These are phyloP conservation scores for Scytalidium sp. DNA, from an alignment of 2,329 filamentous ascomycete species.

Conservation along the genomic window DNA sequence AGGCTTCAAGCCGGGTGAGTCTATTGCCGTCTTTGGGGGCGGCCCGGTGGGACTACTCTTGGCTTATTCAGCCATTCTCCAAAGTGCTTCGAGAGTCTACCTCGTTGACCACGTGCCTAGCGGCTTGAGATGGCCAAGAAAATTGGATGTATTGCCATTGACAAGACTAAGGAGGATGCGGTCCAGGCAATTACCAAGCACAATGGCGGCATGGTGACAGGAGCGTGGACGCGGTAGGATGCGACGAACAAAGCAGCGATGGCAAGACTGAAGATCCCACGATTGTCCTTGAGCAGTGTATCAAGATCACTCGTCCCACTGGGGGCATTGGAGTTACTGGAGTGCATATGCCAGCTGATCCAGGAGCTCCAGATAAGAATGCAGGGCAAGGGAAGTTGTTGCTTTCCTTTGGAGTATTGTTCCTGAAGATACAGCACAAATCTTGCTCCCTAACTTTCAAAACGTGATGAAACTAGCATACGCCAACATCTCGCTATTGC, in stretches of 20 bases:
- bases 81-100: slow-evolving; percentile 59
- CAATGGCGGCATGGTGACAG: slow-evolving; percentile 62
- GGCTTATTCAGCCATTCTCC: slow-evolving; percentile 58
- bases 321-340: slow-evolving; percentile 38
- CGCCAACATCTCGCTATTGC: too few species aligned
- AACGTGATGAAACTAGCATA: too few species aligned
- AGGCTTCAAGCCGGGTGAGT: slow-evolving; percentile 58
- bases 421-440: too few species aligned
- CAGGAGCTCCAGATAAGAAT: neutral
- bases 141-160: slow-evolving; percentile 59
- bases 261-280: slow-evolving; percentile 60
- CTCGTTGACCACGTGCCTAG: slow-evolving; percentile 62
- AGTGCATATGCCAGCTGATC: neutral
- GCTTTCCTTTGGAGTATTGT: too few species aligned
- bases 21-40: slow-evolving; percentile 62
- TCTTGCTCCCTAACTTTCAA: too few species aligned
- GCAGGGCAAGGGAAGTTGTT: neutral
- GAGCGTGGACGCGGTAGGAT: slow-evolving; percentile 63
- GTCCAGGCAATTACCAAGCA: slow-evolving; percentile 57
- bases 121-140: slow-evolving; percentile 56
- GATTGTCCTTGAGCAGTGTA: slow-evolving; percentile 61
- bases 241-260: slow-evolving; percentile 55
- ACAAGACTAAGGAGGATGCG: slow-evolving; percentile 57
- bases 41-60: slow-evolving; percentile 66
- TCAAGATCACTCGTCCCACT: slow-evolving; percentile 57